These are phyloP conservation scores for Gonium pectorale DNA, from an alignment of 139 green algal species.

Conservation along the genomic window DNA sequence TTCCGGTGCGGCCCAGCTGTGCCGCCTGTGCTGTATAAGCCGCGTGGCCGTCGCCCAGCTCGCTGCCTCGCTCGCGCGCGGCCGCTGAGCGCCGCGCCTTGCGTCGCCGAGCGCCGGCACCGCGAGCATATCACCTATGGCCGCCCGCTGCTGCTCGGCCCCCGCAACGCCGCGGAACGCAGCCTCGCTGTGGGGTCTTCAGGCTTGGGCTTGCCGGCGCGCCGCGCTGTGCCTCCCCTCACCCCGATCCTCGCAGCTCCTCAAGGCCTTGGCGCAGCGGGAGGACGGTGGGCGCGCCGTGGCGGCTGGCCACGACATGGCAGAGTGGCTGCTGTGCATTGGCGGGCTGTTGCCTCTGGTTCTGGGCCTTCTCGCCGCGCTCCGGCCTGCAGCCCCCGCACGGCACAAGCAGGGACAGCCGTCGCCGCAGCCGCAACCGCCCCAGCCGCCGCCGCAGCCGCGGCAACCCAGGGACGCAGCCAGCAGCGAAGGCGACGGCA, in stretches of 20 bases:
- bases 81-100: too few relatives aligned
- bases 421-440: neutral
- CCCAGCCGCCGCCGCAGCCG: neutral
- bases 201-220: too few relatives aligned
- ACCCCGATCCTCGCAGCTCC: conserved; percentile 15
- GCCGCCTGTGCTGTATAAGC: too few relatives aligned
- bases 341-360: neutral
- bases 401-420: neutral
- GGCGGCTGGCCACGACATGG: conserved; percentile 2
- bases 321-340: conserved; percentile 19
- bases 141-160: neutral
- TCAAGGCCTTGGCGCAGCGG: conserved; percentile 14
- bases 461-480: neutral
- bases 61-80: too few relatives aligned
- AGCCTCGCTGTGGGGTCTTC: too few relatives aligned
- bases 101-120: too few relatives aligned
- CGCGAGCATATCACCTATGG: too few relatives aligned
- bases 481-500: neutral
- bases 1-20: too few relatives aligned
- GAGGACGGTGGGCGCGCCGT: conserved; percentile 31
- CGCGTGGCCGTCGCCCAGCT: too few relatives aligned
- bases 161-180: too few relatives aligned
- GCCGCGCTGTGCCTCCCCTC: too few relatives aligned
- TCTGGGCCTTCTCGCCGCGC: conserved; percentile 44
- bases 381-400: conserved; percentile 27